These are phyloP conservation scores for Henckelia pumila DNA, from an alignment of 257 asterid genomes.

Conservation along the genomic window DNA sequence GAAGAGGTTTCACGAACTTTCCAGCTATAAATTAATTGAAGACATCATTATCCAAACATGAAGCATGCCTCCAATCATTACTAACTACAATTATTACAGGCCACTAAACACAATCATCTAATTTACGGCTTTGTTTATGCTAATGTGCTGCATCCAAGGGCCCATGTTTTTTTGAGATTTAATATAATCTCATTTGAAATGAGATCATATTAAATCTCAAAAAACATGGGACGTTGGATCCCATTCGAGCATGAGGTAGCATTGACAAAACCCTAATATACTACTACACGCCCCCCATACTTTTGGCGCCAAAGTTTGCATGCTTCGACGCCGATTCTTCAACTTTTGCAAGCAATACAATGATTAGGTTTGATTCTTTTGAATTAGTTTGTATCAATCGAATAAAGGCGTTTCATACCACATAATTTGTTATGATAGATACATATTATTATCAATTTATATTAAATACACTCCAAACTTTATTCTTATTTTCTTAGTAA, in stretches of 20 bases:
- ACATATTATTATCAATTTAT: too few species aligned
- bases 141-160: too few species aligned
- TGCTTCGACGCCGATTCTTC: constrained; percentile 13
- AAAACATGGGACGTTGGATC: too few species aligned
- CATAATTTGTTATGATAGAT: too few species aligned
- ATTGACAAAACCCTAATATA: too few species aligned
- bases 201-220: too few species aligned
- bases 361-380: not conserved
- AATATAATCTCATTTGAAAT: too few species aligned
- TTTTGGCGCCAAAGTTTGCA: constrained; percentile 6
- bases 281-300: constrained; percentile 7
- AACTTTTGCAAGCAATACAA: not conserved
- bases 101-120: constrained; percentile 27
- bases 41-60: constrained; percentile 29
- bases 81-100: constrained; percentile 29
- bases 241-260: too few species aligned
- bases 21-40: constrained; percentile 17
- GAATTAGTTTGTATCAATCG: not conserved
- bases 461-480: too few species aligned
- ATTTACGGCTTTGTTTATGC: too few species aligned
- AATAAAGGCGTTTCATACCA: not conserved
- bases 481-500: too few species aligned
- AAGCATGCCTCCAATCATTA: constrained; percentile 22
- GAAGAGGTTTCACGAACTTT: constrained; percentile 14
- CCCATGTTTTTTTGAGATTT: too few species aligned